These are phyloP conservation scores for Metschnikowia vanudenii DNA, from an alignment of 805 yeast species.

Conservation along the genomic window DNA sequence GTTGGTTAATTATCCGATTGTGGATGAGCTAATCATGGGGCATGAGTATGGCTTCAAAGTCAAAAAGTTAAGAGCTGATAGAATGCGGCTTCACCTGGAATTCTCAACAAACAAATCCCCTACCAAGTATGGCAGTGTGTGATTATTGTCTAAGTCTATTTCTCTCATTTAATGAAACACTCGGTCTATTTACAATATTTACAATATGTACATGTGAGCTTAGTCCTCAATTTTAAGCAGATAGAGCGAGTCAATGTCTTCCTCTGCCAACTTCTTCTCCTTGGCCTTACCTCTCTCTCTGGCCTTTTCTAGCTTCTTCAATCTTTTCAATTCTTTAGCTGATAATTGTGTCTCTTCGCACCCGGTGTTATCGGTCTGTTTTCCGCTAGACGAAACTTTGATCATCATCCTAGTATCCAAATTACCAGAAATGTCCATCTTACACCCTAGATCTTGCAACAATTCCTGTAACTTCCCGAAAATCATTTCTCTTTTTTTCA, in stretches of 20 bases:
- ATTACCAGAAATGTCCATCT: constrained; percentile 28
- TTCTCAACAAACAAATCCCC: constrained; percentile 11
- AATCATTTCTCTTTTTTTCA: constrained; percentile 31
- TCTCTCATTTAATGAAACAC: constrained; percentile 21
- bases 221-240: constrained; percentile 41
- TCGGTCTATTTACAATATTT: constrained; percentile 5
- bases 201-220: constrained; percentile 8
- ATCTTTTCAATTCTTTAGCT: constrained; percentile 19
- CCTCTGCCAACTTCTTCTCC: constrained; percentile 23
- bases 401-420: constrained; percentile 26
- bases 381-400: constrained; percentile 16
- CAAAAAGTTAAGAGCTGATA: constrained; percentile 32
- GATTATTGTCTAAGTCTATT: constrained; percentile 13
- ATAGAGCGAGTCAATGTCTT: constrained; percentile 41
- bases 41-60: constrained; percentile 44
- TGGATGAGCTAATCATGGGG: constrained; percentile 39
- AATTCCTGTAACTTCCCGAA: constrained; percentile 25
- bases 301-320: constrained; percentile 18
- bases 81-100: constrained; percentile 18
- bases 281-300: constrained; percentile 20
- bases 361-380: constrained; percentile 1
- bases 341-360: constrained; percentile 9
- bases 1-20: constrained; percentile 42
- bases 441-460: constrained; percentile 32
- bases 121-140: constrained; percentile 19